phyloP scores from a whole-genome alignment of 352 stramenopile species.

The Pythium utonaiense region DNA sequence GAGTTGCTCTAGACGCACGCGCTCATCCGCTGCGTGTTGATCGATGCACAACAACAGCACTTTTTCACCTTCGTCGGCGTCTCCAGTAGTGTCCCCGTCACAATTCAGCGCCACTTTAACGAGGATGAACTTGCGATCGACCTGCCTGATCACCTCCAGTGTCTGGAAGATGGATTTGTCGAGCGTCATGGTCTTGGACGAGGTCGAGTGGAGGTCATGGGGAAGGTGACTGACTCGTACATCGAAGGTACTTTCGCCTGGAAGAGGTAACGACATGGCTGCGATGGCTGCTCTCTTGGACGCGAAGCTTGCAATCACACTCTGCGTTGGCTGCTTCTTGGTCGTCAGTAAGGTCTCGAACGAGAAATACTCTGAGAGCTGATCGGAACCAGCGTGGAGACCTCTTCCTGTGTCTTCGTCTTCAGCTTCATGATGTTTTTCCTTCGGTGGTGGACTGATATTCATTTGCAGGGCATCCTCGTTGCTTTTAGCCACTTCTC shows the following conservation, averaged over 20 bases:
- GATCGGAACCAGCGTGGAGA: not conserved
- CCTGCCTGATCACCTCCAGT: slow-evolving; percentile 80
- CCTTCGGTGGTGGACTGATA: not conserved
- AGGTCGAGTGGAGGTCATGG: slow-evolving; percentile 4
- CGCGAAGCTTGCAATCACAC: slow-evolving; percentile 2
- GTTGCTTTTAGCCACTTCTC: not conserved
- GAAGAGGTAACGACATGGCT: not conserved
- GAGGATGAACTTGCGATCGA: slow-evolving; percentile 91
- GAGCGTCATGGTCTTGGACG: slow-evolving; percentile 41
- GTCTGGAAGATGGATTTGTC: slow-evolving; percentile 59
- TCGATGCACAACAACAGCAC: slow-evolving; percentile 78
- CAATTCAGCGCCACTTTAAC: slow-evolving; percentile 32
- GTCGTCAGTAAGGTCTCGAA: slow-evolving; percentile 9
- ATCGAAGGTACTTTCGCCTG: not conserved
- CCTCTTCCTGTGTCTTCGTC: not conserved
- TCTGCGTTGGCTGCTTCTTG: not conserved
- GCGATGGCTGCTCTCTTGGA: slow-evolving; percentile 9
- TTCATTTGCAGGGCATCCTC: not conserved
- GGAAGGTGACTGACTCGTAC: slow-evolving; percentile 7
- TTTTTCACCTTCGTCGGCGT: slow-evolving; percentile 1
- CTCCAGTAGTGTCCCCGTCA: slow-evolving; percentile 1
- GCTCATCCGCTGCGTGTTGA: slow-evolving; percentile 90
- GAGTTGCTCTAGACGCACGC: slow-evolving; percentile 81
- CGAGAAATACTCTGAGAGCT: slow-evolving; percentile 20
- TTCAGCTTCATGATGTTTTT: not conserved